Percentiles rank a stretch among this genome's conserved stretches.
Evolutionary conservation across 2,329 filamentous ascomycete genomes (phyloP).

Genomic region (Fonsecaea nubica): DNA sequence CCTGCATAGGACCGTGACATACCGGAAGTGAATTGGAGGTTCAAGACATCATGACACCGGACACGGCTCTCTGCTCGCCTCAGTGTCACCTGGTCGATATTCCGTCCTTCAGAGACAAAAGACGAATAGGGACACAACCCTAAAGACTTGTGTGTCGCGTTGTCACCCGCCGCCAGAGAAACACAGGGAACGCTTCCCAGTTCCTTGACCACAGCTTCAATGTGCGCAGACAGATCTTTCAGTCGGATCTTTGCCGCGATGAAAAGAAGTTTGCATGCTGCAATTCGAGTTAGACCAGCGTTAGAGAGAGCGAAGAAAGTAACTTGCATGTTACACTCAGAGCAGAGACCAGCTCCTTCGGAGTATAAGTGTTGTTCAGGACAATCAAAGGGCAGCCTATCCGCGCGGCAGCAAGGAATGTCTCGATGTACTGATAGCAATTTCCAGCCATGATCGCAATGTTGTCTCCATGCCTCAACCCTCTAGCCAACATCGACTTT

Average conservation of each 20-base stretch:
- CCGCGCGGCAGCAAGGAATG: constrained; percentile 43
- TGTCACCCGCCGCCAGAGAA: constrained; percentile 57
- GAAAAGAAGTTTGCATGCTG: constrained; percentile 42
- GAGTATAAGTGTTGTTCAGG: constrained; percentile 46
- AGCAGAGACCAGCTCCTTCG: constrained; percentile 27
- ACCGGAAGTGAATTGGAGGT: constrained; percentile 89
- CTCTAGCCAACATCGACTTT: constrained; percentile 28
- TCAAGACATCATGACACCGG: constrained; percentile 70
- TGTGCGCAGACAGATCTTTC: constrained; percentile 37
- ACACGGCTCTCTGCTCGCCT: constrained; percentile 24
- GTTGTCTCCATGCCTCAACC: constrained; percentile 30
- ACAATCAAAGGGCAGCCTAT: constrained; percentile 46
- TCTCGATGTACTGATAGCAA: constrained; percentile 33
- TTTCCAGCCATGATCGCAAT: constrained; percentile 35
- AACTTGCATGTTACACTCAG: constrained; percentile 26
- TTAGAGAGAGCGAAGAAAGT: background rate
- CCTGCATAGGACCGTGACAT: background rate
- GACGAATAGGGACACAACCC: constrained; percentile 55
- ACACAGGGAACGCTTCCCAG: constrained; percentile 71
- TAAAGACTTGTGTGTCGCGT: constrained; percentile 55
- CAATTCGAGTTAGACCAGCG: background rate
- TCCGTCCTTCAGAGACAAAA: constrained; percentile 43
- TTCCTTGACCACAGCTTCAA: constrained; percentile 52
- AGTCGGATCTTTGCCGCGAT: constrained; percentile 38
- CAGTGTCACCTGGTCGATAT: constrained; percentile 27